Percentiles rank a stretch among this genome's conserved stretches.
phyloP scores from a whole-genome alignment of 2,329 filamentous ascomycete species.

The Paraconiothyrium sp. region DNA sequence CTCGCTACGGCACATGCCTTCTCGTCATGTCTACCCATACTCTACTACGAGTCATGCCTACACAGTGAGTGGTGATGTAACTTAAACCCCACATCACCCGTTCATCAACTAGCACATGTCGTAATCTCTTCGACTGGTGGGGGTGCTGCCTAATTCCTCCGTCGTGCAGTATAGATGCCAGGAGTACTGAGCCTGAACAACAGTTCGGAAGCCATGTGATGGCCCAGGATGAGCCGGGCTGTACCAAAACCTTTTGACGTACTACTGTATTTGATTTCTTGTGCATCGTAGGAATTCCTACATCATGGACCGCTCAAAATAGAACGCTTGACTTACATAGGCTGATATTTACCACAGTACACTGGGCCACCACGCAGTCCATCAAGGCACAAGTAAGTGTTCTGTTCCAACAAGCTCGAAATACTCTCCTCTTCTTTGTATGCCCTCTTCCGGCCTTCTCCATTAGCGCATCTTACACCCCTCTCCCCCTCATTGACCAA shows the following conservation, averaged over 20 bases:
- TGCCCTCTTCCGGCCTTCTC: neutral
- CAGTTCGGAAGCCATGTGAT: no score
- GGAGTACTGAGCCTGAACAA: neutral
- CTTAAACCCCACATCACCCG: neutral
- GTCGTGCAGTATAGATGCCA: neutral
- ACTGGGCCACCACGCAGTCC: no score
- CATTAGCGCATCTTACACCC: neutral
- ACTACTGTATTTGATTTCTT: no score
- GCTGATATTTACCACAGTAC: no score
- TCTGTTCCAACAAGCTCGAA: neutral
- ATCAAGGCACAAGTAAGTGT: neutral
- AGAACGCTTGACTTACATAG: no score
- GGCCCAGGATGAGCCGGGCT: no score
- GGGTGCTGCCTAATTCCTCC: neutral
- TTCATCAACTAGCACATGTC: neutral
- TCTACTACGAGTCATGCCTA: neutral
- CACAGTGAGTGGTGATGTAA: neutral
- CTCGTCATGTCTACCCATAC: neutral
- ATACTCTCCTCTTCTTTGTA: neutral
- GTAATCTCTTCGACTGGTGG: neutral
- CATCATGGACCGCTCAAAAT: no score
- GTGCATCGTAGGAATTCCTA: no score
- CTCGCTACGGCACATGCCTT: neutral
- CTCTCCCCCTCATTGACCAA: slow-evolving; percentile 17
- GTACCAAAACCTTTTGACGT: no score